Evolutionary conservation across 176 grass and related monocot genomes (phyloP), one percentile per base, ranked within the genome.

Genomic region (Zea luxurians): DNA sequence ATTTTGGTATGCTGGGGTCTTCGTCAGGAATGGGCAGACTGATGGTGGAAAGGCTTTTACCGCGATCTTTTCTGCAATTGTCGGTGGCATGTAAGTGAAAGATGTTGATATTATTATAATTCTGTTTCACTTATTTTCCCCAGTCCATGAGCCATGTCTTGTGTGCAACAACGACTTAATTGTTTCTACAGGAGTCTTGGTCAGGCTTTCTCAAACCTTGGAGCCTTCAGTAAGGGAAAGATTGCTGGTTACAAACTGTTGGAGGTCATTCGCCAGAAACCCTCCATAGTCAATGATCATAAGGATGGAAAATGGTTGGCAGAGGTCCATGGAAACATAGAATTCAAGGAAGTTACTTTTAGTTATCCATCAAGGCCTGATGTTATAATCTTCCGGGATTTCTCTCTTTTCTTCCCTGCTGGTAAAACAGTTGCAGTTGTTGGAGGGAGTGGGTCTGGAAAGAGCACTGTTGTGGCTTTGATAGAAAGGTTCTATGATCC

Each of bases 401-500:
- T 99, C 64, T 99, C 96, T 35, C 85, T 99, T 17, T 99, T 99
- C 88, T 99, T 99, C 48, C 92, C 96, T 76, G 86, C 96, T 41
- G 96, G 92, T 48, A 99, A 95, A 83, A 95, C 96, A 27, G 85
- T 89, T 76, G 96, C 92, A 0, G 92, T 99, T 68, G 96, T 99
- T 78, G 96, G 96, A 89, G 92, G 92, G 66, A 99, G 96, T 89
- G 96, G 96, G 7, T 99, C 96, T 48, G 96, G 96, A 65, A 99
- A 99, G 81, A 99, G 92, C 64, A 99, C 96, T 21, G 92, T 99
- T 81, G 90, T 99, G 48, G 83, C 96, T 76, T 73, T 99, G 75
- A 99, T 99, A 75, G 96, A 99, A 95, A 88, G 96, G 53, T 99
- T 99, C 75, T 99, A 99, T 86, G 96, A 99, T 93, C 96, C 96